phyloP scores from a whole-genome alignment of 2,329 filamentous ascomycete species.

The Fusarium sp. region DNA sequence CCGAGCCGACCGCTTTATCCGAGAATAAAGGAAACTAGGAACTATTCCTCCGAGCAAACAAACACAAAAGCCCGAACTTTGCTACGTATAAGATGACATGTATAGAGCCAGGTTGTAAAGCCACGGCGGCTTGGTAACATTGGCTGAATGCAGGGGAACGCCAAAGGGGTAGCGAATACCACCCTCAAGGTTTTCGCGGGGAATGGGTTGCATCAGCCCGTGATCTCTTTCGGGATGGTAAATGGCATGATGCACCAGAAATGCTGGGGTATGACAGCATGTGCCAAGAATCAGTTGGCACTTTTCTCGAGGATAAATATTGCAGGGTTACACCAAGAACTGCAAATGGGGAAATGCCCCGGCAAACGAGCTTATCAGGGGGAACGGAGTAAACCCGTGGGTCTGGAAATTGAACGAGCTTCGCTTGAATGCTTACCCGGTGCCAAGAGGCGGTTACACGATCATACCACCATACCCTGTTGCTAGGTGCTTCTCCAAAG shows the following conservation, averaged over 20 bases:
- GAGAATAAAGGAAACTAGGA: background rate
- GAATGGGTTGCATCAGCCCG: background rate
- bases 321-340: background rate
- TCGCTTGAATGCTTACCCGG: background rate
- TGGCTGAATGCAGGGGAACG: background rate
- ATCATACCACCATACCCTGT: background rate
- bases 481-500: background rate
- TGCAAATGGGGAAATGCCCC: background rate
- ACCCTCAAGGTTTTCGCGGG: background rate
- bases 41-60: background rate
- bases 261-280: background rate
- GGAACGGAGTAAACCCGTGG: background rate
- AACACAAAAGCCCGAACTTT: background rate
- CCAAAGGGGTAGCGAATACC: background rate
- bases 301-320: background rate
- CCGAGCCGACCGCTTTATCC: background rate
- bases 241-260: background rate
- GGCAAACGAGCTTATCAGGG: background rate
- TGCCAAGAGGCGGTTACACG: background rate
- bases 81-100: background rate
- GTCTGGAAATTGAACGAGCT: background rate
- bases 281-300: background rate
- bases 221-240: background rate
- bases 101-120: background rate
- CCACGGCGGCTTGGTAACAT: constrained; percentile 1